Conservation (phyloP, 2,329 filamentous ascomycete species). For the Fusarium sororula region DNA sequence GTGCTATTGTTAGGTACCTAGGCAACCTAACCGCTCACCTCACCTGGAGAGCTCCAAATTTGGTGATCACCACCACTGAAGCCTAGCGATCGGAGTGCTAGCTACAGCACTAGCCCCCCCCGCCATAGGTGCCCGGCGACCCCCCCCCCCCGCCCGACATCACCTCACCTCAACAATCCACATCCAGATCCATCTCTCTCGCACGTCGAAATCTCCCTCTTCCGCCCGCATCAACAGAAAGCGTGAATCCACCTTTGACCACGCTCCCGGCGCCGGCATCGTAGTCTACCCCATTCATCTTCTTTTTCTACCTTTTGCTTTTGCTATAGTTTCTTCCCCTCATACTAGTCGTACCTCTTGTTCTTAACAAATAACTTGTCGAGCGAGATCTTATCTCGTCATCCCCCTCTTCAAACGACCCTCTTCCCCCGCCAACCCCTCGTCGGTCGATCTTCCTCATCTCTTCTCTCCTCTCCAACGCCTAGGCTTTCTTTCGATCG, state of each 20-base stretch:
- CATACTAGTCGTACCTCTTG: constrained; percentile 9
- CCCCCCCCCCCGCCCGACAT: not conserved
- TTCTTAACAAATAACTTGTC: not conserved
- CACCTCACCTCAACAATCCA: constrained; percentile 6
- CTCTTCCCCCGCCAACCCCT: constrained; percentile 29
- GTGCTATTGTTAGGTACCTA: not conserved
- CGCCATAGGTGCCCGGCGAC: not conserved
- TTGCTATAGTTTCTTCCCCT: constrained; percentile 8
- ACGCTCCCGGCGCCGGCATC: constrained; percentile 35
- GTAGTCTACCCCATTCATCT: constrained; percentile 9
- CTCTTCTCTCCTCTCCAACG: constrained; percentile 25
- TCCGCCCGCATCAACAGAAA: constrained; percentile 22
- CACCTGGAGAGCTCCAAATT: not conserved
- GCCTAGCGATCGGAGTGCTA: not conserved
- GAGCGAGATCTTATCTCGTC: constrained; percentile 27
- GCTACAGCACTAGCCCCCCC: constrained; percentile 2
- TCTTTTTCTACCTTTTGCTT: constrained; percentile 8
- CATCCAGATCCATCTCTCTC: constrained; percentile 1
- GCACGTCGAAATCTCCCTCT: constrained; percentile 26
- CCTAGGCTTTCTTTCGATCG: constrained; percentile 42
- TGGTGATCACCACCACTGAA: constrained; percentile 8
- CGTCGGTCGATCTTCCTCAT: constrained; percentile 32
- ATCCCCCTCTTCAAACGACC: constrained; percentile 14
- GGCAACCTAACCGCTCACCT: not conserved
- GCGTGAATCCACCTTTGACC: constrained; percentile 33